These are phyloP conservation scores for Ogataea chonburiensis DNA, from an alignment of 805 yeast species.

Conservation along the genomic window DNA sequence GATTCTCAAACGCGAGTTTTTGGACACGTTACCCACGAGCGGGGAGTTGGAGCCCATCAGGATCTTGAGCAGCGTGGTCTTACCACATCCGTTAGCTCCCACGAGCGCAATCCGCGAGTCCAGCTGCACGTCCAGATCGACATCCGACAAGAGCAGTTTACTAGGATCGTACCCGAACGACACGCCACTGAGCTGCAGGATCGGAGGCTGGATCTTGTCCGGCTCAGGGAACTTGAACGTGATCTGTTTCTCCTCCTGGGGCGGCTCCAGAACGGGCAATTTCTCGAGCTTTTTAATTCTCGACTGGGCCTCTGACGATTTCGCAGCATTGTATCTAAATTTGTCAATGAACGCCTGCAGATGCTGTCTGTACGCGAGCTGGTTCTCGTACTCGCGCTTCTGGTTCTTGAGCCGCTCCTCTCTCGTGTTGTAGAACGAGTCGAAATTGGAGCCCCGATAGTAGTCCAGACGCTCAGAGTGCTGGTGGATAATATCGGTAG, in stretches of 20 bases:
- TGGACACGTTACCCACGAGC: conserved; percentile 70
- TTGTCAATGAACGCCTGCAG: conserved; percentile 93
- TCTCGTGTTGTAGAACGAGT: conserved; percentile 85
- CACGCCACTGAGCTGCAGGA: conserved; percentile 82
- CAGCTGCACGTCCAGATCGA: conserved; percentile 88
- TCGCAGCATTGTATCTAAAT: conserved; percentile 96
- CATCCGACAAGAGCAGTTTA: conserved; percentile 66
- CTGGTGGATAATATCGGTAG: conserved; percentile 97
- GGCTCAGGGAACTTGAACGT: conserved; percentile 95
- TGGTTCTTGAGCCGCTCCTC: conserved; percentile 95
- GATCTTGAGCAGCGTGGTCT: conserved; percentile 87
- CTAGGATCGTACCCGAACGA: conserved; percentile 77
- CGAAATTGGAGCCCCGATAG: conserved; percentile 92
- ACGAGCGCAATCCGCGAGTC: conserved; percentile 94
- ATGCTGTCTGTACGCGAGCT: conserved; percentile 93
- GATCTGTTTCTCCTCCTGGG: conserved; percentile 84
- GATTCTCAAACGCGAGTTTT: conserved; percentile 83
- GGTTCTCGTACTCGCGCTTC: conserved; percentile 93
- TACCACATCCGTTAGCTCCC: conserved; percentile 99
- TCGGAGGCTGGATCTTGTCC: conserved; percentile 89
- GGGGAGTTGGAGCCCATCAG: conserved; percentile 79
- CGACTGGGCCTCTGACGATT: conserved; percentile 96
- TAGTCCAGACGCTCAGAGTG: conserved; percentile 96
- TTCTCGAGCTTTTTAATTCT: conserved; percentile 96
- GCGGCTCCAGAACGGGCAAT: conserved; percentile 87